phyloP scores from a whole-genome alignment of 2,329 filamentous ascomycete species.

The Phaeosphaeria sp. region DNA sequence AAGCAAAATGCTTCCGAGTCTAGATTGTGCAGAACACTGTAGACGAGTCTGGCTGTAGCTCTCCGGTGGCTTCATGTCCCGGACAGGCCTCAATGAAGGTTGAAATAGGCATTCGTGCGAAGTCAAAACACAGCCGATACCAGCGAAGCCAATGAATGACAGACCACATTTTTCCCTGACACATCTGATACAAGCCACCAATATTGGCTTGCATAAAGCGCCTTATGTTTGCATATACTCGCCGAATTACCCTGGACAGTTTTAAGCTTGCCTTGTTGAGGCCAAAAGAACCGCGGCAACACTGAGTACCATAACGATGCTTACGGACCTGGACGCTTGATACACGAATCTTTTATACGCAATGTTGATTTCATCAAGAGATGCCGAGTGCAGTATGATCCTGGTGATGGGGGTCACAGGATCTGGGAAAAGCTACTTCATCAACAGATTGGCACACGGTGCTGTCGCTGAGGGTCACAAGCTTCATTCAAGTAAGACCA shows the following conservation, averaged over 20 bases:
- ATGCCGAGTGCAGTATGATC: slow-evolving; percentile 23
- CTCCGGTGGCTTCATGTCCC: background rate
- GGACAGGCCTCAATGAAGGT: background rate
- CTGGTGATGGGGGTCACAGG: slow-evolving; percentile 41
- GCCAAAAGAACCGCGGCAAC: background rate
- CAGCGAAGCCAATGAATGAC: background rate
- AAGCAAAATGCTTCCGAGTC: background rate
- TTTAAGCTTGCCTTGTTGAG: background rate
- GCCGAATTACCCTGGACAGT: background rate
- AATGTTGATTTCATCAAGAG: background rate
- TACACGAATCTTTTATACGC: background rate
- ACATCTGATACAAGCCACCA: background rate
- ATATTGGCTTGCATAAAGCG: background rate
- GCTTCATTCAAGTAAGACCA: slow-evolving; percentile 1
- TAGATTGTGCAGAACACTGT: background rate
- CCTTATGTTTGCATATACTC: background rate
- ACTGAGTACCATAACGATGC: background rate
- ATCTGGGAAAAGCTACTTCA: slow-evolving; percentile 40
- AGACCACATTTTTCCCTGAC: background rate
- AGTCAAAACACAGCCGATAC: background rate
- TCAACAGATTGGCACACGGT: slow-evolving; percentile 27
- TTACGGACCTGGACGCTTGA: background rate
- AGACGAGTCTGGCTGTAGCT: background rate
- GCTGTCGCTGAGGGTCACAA: slow-evolving; percentile 6
- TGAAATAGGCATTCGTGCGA: background rate